A percentile compares a stretch with the other conserved stretches of the same genome.
phyloP scores from a whole-genome alignment of 2,329 filamentous ascomycete species.

The Myrmaecium sp. region DNA sequence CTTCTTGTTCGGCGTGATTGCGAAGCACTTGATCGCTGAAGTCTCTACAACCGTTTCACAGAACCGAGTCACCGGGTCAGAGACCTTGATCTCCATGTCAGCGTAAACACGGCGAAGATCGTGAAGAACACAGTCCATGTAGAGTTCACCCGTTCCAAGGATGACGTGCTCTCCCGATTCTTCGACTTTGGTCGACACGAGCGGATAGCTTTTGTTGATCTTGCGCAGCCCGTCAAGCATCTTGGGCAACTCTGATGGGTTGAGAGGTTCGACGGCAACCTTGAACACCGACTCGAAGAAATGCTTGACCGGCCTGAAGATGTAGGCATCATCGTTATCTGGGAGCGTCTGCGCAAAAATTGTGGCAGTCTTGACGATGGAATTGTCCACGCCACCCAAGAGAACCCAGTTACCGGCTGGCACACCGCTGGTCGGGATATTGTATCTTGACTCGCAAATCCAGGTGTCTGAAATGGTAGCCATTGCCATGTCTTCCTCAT shows the following conservation, averaged over 20 bases:
- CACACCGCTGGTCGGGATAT: conserved; percentile 76
- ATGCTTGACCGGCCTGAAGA: conserved; percentile 83
- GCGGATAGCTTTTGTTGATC: conserved; percentile 93
- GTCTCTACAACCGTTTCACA: conserved; percentile 97
- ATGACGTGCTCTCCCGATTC: conserved; percentile 95
- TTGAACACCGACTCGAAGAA: conserved; percentile 98
- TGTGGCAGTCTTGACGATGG: conserved; percentile 93
- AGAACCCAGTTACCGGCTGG: conserved; percentile 89
- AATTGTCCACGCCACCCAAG: conserved; percentile 88
- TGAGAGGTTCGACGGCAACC: conserved; percentile 93
- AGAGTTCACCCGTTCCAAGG: conserved; percentile 90
- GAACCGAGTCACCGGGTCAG: conserved; percentile 91
- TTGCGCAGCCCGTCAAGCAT: conserved; percentile 96
- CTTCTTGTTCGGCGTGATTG: conserved; percentile 96
- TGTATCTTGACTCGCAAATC: conserved; percentile 86
- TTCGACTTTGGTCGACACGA: conserved; percentile 93
- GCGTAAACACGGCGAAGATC: conserved; percentile 87
- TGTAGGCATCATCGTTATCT: conserved; percentile 81
- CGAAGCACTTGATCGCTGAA: conserved; percentile 94
- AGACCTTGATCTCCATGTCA: conserved; percentile 98
- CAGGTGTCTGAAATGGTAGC: conserved; percentile 74
- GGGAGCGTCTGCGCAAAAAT: conserved; percentile 65
- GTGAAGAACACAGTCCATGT: conserved; percentile 98
- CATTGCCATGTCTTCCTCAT: conserved; percentile 91
- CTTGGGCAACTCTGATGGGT: conserved; percentile 92